phyloP scores from a whole-genome alignment of 2,329 filamentous ascomycete species.

The Stenocarpella maydis region DNA sequence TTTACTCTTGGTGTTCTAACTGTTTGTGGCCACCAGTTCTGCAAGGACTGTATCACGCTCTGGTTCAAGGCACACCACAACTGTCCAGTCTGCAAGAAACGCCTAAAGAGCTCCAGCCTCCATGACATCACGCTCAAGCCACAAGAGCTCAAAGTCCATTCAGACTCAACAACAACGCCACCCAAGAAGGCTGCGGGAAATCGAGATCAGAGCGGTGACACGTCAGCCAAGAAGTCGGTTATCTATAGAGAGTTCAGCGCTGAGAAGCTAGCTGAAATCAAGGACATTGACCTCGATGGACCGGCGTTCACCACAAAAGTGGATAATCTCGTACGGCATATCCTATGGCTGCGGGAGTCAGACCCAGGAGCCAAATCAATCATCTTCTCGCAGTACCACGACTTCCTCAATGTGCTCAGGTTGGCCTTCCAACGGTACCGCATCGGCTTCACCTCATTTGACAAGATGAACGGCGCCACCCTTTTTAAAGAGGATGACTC shows the following conservation, averaged over 20 bases:
- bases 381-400: slow-evolving; percentile 87
- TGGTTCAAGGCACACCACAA: slow-evolving; percentile 81
- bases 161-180: slow-evolving; percentile 40
- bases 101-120: slow-evolving; percentile 71
- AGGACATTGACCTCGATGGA: slow-evolving; percentile 76
- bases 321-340: slow-evolving; percentile 80
- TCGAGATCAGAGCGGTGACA: slow-evolving; percentile 29
- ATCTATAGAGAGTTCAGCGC: slow-evolving; percentile 84
- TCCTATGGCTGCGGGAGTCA: slow-evolving; percentile 83
- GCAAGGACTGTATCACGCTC: slow-evolving; percentile 81
- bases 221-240: slow-evolving; percentile 45
- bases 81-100: slow-evolving; percentile 85
- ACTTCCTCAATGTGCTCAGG: slow-evolving; percentile 79
- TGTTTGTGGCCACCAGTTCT: slow-evolving; percentile 90
- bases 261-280: slow-evolving; percentile 79
- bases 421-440: slow-evolving; percentile 74
- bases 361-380: slow-evolving; percentile 91
- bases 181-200: slow-evolving; percentile 37
- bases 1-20: slow-evolving; percentile 86
- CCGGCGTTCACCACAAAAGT: slow-evolving; percentile 89
- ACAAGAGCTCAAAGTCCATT: slow-evolving; percentile 72
- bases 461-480: slow-evolving; percentile 72
- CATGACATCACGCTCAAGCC: slow-evolving; percentile 88
- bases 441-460: slow-evolving; percentile 78
- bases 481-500: slow-evolving; percentile 78